These are phyloP conservation scores for Colletotrichum trifolii DNA, from an alignment of 2,329 filamentous ascomycete species.

Conservation along the genomic window DNA sequence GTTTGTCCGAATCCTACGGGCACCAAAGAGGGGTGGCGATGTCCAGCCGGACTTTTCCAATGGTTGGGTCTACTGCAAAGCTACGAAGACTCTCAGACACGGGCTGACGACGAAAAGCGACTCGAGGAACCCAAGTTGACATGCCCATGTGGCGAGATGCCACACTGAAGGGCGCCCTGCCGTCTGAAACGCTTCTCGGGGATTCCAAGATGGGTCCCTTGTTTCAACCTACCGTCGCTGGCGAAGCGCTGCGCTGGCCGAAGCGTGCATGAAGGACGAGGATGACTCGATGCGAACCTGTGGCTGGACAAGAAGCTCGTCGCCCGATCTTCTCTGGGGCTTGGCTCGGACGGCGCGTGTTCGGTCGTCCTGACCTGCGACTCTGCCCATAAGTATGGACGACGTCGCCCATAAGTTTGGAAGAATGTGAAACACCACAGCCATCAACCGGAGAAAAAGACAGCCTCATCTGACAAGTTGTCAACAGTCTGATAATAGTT, in stretches of 20 bases:
- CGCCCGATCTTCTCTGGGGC: conserved; percentile 21
- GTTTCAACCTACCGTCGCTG: conserved; percentile 26
- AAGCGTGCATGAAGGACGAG: conserved; percentile 27
- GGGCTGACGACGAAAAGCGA: conserved; percentile 10
- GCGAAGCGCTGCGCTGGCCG: conserved; percentile 17
- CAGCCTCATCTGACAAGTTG: conserved; percentile 4
- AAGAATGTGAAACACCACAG: conserved; percentile 23
- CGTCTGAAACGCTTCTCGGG: conserved; percentile 30
- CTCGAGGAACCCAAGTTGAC: conserved; percentile 11
- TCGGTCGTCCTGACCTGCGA: conserved; percentile 11
- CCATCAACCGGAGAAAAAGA: not conserved
- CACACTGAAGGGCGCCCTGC: conserved; percentile 13
- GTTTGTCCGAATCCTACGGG: conserved; percentile 3
- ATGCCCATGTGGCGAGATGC: conserved; percentile 10
- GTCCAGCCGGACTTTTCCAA: conserved; percentile 2
- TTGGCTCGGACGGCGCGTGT: conserved; percentile 29
- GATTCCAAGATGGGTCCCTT: conserved; percentile 28
- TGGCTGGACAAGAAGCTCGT: conserved; percentile 24
- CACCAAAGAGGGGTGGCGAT: not conserved
- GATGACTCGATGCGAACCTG: not conserved
- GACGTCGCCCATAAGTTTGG: not conserved
- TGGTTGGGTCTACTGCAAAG: conserved; percentile 17
- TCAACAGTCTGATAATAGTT: conserved; percentile 12
- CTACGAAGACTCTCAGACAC: conserved; percentile 20
- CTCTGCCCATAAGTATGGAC: conserved; percentile 34